phyloP scores from a whole-genome alignment of 225 moss, liverwort and hornwort species.

The Antitrichia curtipendula region DNA sequence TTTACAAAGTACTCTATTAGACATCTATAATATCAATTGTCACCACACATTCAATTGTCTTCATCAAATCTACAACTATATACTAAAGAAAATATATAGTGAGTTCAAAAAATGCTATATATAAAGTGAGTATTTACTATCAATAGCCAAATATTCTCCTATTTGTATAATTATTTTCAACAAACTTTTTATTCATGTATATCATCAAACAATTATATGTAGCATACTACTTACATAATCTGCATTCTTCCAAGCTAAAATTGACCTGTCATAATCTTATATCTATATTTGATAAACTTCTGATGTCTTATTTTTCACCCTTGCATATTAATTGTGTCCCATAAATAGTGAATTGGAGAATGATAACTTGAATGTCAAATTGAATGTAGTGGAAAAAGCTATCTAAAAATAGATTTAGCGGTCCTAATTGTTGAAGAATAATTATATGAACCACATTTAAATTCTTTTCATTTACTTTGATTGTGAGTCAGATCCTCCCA shows the following conservation, averaged over 20 bases:
- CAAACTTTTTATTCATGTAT: too few relatives aligned
- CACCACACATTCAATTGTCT: background rate
- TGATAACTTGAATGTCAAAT: background rate
- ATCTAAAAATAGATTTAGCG: accelerated
- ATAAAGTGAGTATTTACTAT: background rate
- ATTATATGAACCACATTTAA: background rate
- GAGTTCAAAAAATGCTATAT: background rate
- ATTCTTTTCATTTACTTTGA: background rate
- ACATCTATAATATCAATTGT: background rate
- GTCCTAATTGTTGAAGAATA: background rate
- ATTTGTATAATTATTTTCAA: background rate
- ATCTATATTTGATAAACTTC: background rate
- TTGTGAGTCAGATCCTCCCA: accelerated
- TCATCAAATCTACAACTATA: background rate
- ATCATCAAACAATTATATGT: background rate
- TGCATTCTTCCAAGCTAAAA: background rate
- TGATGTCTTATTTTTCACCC: background rate
- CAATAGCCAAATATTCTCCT: background rate
- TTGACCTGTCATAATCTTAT: background rate
- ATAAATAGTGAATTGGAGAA: background rate
- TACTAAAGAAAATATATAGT: background rate
- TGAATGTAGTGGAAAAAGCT: background rate
- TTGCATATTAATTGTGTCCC: background rate
- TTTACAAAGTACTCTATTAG: background rate
- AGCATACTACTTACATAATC: accelerated